Percentiles rank a stretch among this genome's conserved stretches.
phyloP scores from a whole-genome alignment of 202 grass and related monocot genomes.

The Schoenoplectus tabernaemontani region DNA sequence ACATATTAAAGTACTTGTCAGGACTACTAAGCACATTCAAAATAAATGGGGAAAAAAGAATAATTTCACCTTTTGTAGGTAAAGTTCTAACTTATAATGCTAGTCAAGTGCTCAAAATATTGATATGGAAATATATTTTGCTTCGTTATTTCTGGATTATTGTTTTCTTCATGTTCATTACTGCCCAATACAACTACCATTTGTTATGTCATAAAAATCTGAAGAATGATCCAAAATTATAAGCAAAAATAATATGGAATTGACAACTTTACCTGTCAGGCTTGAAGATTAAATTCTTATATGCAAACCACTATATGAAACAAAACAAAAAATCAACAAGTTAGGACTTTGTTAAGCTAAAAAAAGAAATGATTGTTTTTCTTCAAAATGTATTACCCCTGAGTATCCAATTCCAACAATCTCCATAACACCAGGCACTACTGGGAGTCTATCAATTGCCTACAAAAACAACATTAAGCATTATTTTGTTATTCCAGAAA shows the following conservation, averaged over 20 bases:
- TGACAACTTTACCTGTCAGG: slow-evolving; percentile 57
- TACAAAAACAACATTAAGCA: slow-evolving; percentile 22
- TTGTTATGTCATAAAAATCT: not conserved
- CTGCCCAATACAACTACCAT: not conserved
- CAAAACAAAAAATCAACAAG: not conserved
- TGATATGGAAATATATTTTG: not conserved
- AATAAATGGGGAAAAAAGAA: not conserved
- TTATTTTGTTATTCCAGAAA: not conserved
- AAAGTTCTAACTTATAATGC: not conserved
- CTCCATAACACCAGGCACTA: slow-evolving; percentile 76
- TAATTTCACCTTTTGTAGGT: not conserved
- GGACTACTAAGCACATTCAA: not conserved
- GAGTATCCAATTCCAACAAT: slow-evolving; percentile 69
- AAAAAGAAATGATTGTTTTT: not conserved
- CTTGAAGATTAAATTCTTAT: slow-evolving; percentile 72
- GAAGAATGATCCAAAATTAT: not conserved
- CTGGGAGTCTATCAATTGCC: slow-evolving; percentile 79
- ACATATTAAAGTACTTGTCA: too few relatives aligned
- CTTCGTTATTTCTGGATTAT: not conserved
- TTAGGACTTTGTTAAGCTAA: not conserved
- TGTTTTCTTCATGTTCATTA: not conserved
- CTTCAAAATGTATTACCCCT: slow-evolving; percentile 34
- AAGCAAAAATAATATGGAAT: not conserved
- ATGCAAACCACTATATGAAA: slow-evolving; percentile 68
- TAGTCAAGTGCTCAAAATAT: not conserved